Evolutionary conservation across 139 green algal species (phyloP).

Genomic region (Spirogloea muscicola): DNA sequence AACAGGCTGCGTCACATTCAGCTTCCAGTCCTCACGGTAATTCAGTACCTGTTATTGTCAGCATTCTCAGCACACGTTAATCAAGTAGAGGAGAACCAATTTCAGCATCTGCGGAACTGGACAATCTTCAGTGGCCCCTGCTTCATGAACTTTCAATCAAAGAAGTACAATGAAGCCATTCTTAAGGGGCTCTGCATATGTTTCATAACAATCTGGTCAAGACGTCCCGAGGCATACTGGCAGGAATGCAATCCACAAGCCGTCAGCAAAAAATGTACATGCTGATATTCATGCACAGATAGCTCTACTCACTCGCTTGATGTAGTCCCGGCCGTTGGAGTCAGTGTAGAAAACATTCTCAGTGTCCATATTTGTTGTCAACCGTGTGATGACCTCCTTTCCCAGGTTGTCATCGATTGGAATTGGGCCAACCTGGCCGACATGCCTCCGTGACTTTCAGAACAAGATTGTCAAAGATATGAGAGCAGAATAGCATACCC

Average conservation of each 20-base stretch:
- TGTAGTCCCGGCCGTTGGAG: constrained; percentile 49
- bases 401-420: constrained; percentile 35
- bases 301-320: constrained; percentile 28
- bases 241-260: background rate
- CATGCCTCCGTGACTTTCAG: too few relatives aligned
- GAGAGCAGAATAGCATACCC: too few relatives aligned
- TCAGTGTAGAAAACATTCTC: constrained; percentile 48
- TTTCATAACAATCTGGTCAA: too few relatives aligned
- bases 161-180: background rate
- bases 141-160: background rate
- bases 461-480: too few relatives aligned
- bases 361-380: background rate
- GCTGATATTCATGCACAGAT: background rate
- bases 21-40: constrained; percentile 36
- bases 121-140: background rate
- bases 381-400: constrained; percentile 46
- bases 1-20: constrained; percentile 45
- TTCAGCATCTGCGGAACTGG: too few relatives aligned
- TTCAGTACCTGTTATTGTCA: constrained; percentile 45
- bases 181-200: background rate
- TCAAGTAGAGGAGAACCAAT: too few relatives aligned
- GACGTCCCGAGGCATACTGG: too few relatives aligned
- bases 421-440: constrained; percentile 45
- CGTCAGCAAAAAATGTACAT: background rate
- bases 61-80: too few relatives aligned